Percentiles rank a stretch among this genome's conserved stretches.
These are phyloP conservation scores for Solioccasus polychromus DNA, from an alignment of 768 basidiomycete species.

Conservation along the genomic window DNA sequence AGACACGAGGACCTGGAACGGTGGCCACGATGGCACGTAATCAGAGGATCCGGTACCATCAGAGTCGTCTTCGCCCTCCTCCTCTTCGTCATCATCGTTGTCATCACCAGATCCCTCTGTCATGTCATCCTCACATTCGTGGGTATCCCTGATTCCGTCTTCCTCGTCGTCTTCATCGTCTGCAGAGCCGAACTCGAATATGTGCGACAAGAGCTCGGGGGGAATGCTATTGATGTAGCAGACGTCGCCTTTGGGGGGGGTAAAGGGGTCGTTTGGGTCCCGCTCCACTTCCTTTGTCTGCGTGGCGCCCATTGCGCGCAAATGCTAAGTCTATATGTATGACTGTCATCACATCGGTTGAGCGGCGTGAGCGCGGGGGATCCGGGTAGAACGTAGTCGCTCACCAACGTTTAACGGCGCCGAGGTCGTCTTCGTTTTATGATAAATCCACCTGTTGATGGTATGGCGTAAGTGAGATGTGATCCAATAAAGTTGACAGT, in stretches of 20 bases:
- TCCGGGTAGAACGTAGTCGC: too few species aligned
- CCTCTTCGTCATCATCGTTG: neutral
- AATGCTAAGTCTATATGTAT: too few species aligned
- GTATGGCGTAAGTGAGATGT: too few species aligned
- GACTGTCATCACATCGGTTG: too few species aligned
- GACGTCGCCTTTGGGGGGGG: slow-evolving; percentile 38
- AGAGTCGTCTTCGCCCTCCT: slow-evolving; percentile 4
- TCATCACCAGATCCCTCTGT: neutral
- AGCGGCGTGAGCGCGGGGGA: too few species aligned
- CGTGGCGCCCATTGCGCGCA: slow-evolving; percentile 1
- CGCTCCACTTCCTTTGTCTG: slow-evolving; percentile 2
- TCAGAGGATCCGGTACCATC: slow-evolving; percentile 4
- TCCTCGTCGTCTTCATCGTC: slow-evolving; percentile 36
- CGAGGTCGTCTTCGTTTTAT: too few species aligned
- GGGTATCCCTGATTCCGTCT: slow-evolving; percentile 28
- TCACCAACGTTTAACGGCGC: too few species aligned
- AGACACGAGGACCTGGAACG: slow-evolving; percentile 55
- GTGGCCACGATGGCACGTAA: slow-evolving; percentile 9
- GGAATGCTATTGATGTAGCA: slow-evolving; percentile 55
- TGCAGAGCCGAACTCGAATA: slow-evolving; percentile 49
- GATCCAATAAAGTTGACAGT: too few species aligned
- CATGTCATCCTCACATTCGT: slow-evolving; percentile 1
- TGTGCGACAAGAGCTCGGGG: slow-evolving; percentile 53
- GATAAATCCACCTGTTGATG: too few species aligned
- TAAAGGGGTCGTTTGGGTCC: slow-evolving; percentile 43